Evolutionary conservation across 305 asterid species (phyloP).

Genomic region (Solanum hybrid): DNA sequence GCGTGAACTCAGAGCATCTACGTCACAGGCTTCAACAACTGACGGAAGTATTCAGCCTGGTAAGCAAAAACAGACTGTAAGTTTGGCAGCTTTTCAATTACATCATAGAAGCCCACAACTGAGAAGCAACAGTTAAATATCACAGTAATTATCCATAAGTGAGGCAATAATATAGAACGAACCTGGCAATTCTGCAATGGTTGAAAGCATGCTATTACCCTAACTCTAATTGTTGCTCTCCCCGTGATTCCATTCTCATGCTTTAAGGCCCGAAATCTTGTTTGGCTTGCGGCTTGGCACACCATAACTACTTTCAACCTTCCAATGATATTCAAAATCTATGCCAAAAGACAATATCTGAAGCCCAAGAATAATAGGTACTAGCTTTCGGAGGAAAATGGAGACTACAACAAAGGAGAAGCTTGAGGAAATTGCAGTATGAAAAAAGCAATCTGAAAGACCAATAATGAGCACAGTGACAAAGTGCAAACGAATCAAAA

Average conservation of each 20-base stretch:
- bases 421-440: not conserved
- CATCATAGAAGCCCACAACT: not conserved
- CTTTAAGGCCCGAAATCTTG: constrained; percentile 60
- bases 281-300: constrained; percentile 80
- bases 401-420: not conserved
- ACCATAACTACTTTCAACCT: constrained; percentile 68
- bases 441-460: not conserved
- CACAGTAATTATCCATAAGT: not conserved
- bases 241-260: constrained; percentile 74
- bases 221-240: constrained; percentile 60
- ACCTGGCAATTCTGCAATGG: constrained; percentile 82
- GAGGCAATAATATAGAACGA: constrained; percentile 16
- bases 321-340: constrained; percentile 17
- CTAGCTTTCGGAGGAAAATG: not conserved
- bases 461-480: not conserved
- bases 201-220: constrained; percentile 82
- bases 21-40: constrained; percentile 87
- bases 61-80: constrained; percentile 10
- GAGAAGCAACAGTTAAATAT: not conserved
- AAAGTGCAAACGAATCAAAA: not conserved
- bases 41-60: constrained; percentile 91
- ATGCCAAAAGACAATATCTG: constrained; percentile 11
- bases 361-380: constrained; percentile 9
- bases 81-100: constrained; percentile 12
- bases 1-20: constrained; percentile 24